Conservation (phyloP, 2,329 filamentous ascomycete species). For the Fusarium gaditjirri region DNA sequence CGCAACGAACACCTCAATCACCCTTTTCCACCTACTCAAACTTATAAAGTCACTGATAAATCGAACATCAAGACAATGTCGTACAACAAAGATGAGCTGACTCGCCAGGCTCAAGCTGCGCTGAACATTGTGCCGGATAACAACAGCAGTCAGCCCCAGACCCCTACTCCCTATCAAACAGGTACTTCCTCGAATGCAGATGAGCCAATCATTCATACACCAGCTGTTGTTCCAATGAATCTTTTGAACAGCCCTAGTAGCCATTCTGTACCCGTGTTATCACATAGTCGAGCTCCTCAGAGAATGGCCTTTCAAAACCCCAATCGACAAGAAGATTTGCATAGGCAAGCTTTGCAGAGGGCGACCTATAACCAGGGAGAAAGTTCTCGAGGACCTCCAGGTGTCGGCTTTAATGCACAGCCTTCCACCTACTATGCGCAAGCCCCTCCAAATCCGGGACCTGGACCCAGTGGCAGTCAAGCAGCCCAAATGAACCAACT, state of each 20-base stretch:
- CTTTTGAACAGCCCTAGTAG: background rate
- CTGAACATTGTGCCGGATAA: too few relatives aligned
- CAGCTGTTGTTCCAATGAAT: background rate
- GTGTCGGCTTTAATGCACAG: background rate
- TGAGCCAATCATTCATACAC: background rate
- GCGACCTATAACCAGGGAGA: background rate
- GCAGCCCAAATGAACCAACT: fast-evolving
- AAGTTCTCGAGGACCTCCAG: background rate
- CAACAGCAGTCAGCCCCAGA: background rate
- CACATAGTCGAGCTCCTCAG: background rate
- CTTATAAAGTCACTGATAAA: fast-evolving
- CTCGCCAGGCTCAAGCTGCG: background rate
- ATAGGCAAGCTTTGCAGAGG: fast-evolving
- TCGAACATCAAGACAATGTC: background rate
- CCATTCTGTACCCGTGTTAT: background rate
- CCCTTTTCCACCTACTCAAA: background rate
- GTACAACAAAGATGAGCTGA: background rate
- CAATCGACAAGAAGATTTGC: too few relatives aligned
- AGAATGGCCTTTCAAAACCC: background rate
- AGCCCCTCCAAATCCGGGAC: fast-evolving
- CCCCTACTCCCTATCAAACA: background rate
- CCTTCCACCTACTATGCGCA: background rate
- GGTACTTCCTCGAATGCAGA: background rate
- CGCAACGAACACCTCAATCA: fast-evolving
- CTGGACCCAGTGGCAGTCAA: background rate